These are phyloP conservation scores for Antitrichia curtipendula DNA, from an alignment of 225 moss, liverwort and hornwort genomes.

Conservation along the genomic window DNA sequence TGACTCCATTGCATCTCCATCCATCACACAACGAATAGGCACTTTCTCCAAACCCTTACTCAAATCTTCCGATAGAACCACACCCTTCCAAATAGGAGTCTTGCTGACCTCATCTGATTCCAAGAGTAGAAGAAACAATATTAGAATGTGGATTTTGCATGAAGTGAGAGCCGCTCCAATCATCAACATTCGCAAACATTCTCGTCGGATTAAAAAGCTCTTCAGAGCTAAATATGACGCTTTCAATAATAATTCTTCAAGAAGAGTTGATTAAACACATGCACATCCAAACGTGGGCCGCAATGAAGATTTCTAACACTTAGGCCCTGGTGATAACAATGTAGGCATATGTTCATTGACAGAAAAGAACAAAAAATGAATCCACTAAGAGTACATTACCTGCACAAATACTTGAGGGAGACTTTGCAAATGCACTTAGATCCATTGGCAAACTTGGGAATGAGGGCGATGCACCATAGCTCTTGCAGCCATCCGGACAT, in stretches of 20 bases:
- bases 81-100: neutral
- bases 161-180: neutral
- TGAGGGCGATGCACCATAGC: neutral
- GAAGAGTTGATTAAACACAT: neutral
- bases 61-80: slow-evolving; percentile 53
- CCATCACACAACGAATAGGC: slow-evolving; percentile 78
- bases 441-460: slow-evolving; percentile 17
- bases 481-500: slow-evolving; percentile 51
- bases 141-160: neutral
- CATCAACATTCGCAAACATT: neutral
- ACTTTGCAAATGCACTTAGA: slow-evolving; percentile 17
- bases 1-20: slow-evolving; percentile 47
- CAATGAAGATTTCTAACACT: neutral
- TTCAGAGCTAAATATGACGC: neutral
- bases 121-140: neutral
- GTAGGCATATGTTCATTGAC: neutral
- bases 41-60: slow-evolving; percentile 81
- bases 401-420: slow-evolving; percentile 15
- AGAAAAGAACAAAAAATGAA: neutral
- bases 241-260: neutral
- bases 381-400: slow-evolving; percentile 5
- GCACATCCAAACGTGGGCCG: neutral
- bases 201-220: neutral
- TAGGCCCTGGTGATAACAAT: neutral
- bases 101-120: neutral